These are phyloP conservation scores for Cyamopsis tetragonoloba DNA, from an alignment of 306 rosid species.

Conservation along the genomic window DNA sequence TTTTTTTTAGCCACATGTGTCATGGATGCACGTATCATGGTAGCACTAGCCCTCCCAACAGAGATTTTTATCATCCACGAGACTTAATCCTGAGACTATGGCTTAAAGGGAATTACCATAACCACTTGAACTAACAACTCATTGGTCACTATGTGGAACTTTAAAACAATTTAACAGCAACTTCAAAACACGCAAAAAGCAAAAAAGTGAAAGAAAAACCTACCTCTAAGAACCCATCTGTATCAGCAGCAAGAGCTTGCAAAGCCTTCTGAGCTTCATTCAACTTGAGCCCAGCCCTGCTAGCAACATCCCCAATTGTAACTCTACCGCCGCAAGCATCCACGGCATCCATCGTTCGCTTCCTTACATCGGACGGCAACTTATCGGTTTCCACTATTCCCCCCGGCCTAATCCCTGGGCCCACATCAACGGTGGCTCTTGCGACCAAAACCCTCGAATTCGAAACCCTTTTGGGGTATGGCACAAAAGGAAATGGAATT, in stretches of 20 bases:
- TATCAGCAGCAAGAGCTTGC: constrained; percentile 87
- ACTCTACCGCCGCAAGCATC: constrained; percentile 81
- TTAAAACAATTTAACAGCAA: background rate
- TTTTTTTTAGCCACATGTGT: no score
- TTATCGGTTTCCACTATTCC: constrained; percentile 71
- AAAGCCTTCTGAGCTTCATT: constrained; percentile 84
- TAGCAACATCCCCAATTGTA: constrained; percentile 83
- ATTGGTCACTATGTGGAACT: background rate
- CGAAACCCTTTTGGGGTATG: constrained; percentile 6
- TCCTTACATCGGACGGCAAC: constrained; percentile 70
- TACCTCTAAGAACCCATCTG: constrained; percentile 90
- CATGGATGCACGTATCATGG: no score
- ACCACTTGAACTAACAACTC: no score
- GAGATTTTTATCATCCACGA: no score
- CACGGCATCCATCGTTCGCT: constrained; percentile 91
- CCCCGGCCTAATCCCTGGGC: constrained; percentile 57
- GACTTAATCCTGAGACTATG: no score
- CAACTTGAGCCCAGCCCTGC: constrained; percentile 81
- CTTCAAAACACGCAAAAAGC: background rate
- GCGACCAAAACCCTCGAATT: constrained; percentile 43
- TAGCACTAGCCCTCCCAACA: no score
- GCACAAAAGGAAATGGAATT: background rate
- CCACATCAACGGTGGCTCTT: constrained; percentile 48
- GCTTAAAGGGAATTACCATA: no score
- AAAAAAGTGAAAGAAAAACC: background rate